Evolutionary conservation across 495 filamentous ascomycete genomes (phyloP), one percentile per base, ranked within the genome.

Genomic region (Melanomma pulvis-pyrius): DNA sequence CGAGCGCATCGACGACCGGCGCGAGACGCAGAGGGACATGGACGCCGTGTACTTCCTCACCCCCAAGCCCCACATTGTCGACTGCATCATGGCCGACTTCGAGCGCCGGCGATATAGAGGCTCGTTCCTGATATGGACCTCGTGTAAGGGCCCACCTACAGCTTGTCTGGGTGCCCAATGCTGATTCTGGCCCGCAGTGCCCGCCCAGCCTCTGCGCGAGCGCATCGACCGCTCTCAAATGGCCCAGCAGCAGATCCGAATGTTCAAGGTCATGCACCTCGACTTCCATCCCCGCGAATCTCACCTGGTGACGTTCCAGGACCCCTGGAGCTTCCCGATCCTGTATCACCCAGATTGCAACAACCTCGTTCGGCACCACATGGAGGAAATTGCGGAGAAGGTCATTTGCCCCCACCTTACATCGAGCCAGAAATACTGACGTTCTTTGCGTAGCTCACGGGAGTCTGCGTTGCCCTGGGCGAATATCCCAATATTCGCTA

Each of bases 1-100:
- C 77, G 92, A 96, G 79, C 84, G 85, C 69, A 96, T 98, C 76
- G 92, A 96, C 79, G 83, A 96, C 54, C 84, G 84, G 71, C 86
- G 96, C 71, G 85, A 83, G 53, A 79, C 82, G 75, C 96, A 97
- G 72, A 85, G 84, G 52, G 85, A 88, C 56, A 96, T 96, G 89
- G 93, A 97, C 75, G 96, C 92, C 63, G 83, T 98, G 55, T 98
- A 98, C 79, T 79, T 98, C 65, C 82, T 98, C 29, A 90, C 92
- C 2, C 90, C 94, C 3, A 81, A 88, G 69, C 83, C 90, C 36
- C 87, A 96, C 77, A 90, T 96, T 63, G 88, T 98, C 61, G 92
- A 97, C 60, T 98, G 96, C 75, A 75, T 98, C 39, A 84, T 97
- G 80, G 90, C 92, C 68, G 94, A 98, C 73, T 87, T 98, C 53